Evolutionary conservation across 148 eudicot genomes (phyloP), one percentile per base, ranked within the genome.

Genomic region (Fagopyrum esculentum): DNA sequence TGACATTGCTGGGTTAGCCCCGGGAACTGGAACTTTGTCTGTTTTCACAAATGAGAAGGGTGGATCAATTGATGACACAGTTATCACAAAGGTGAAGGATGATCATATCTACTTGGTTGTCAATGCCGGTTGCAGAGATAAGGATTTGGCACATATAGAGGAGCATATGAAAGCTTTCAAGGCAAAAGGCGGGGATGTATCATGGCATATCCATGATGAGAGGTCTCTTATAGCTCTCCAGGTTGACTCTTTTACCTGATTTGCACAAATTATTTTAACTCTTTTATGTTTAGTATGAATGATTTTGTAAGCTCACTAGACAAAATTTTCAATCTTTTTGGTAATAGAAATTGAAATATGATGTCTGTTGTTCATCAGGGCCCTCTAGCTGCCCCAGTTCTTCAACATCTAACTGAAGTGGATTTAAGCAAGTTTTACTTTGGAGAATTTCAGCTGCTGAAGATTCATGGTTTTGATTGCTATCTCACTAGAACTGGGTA

Each of bases 191-290:
- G 96, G 97, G 52, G 93, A 94, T 84, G 98, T 94, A 56, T 86
- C 92, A 6, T 94, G 98, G 98, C 96, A 94, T 76, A 94, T 94
- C 66, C 97, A 94, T 83, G 98, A 94, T 77, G 98, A 94, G 79
- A 77, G 98, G 80, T 91, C 98, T 80, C 96, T 94, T 73, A 82
- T 94, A 66, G 98, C 98, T 76, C 88, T 94, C 70, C 98, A 94
- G 96, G 98, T 94, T 75, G 43, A 66, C 77, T 77, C 29, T 81
- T 52, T 52, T 40, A 30, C 40, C 40, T 0, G 40, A 35, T 35
- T 35, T 35, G 40, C 40, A 35, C 40, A 35, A 35, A 35, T 35
- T 35, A 35, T 35, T 35, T 35, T 35, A 0, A 22, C 40, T 35
- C 40, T 60, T 60, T 16, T 60, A 16, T 60, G 66, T 60, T 19